Conservation (phyloP, 78 protist genomes). For the slime mould (Dictyostelium discoideum) region DNA sequence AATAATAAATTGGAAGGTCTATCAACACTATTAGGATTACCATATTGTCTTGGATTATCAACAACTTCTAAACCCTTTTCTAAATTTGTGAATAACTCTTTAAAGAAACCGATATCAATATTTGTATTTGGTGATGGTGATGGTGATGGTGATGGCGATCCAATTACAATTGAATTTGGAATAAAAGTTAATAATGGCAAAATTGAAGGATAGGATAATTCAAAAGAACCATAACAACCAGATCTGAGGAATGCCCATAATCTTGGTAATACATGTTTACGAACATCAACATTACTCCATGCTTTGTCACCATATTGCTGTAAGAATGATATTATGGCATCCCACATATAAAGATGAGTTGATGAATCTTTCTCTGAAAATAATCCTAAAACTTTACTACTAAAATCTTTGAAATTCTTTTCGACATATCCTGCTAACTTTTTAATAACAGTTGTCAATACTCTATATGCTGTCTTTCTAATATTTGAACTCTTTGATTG, state of each 20-base stretch:
- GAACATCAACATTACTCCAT: slow-evolving; percentile 55
- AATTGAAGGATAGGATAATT: slow-evolving; percentile 46
- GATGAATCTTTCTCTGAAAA: slow-evolving; percentile 72
- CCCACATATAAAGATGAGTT: slow-evolving; percentile 73
- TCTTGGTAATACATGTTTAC: slow-evolving; percentile 71
- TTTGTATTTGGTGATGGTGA: too few relatives aligned
- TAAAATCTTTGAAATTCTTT: slow-evolving; percentile 51
- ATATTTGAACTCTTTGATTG: slow-evolving; percentile 69
- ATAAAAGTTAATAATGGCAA: slow-evolving; percentile 52
- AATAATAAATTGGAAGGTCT: slow-evolving; percentile 4
- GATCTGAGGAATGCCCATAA: slow-evolving; percentile 65
- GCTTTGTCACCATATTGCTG: slow-evolving; percentile 38
- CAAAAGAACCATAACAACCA: slow-evolving; percentile 44
- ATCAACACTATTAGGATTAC: neutral
- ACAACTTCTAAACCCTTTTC: slow-evolving; percentile 34
- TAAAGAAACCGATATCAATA: slow-evolving; percentile 27
- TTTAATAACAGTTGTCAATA: slow-evolving; percentile 10
- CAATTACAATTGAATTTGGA: slow-evolving; percentile 43
- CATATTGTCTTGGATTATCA: neutral
- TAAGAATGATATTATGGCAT: slow-evolving; percentile 48
- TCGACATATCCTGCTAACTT: slow-evolving; percentile 39
- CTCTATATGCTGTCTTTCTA: slow-evolving; percentile 72
- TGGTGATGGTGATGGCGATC: neutral
- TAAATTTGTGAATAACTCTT: slow-evolving; percentile 43
- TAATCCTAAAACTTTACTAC: slow-evolving; percentile 42